A percentile compares a stretch with the other conserved stretches of the same genome.
phyloP scores from a whole-genome alignment of 495 filamentous ascomycete genomes.

The Bacidia rubella region DNA sequence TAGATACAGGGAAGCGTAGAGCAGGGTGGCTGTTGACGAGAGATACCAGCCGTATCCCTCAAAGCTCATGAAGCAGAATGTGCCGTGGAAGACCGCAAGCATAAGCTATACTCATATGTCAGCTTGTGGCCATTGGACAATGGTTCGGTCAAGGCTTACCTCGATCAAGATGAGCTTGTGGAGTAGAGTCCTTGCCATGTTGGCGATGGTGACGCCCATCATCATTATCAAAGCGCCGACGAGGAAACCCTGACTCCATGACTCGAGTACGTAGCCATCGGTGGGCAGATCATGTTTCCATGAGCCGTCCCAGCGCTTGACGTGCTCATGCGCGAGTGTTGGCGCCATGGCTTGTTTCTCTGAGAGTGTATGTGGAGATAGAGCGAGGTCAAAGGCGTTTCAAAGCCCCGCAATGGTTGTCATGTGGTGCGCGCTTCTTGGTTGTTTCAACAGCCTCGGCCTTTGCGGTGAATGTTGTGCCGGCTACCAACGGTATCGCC shows the following conservation, averaged over 20 bases:
- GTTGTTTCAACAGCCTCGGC: no score
- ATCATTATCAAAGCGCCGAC: constrained; percentile 33
- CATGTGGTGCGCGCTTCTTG: no score
- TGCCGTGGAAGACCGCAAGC: constrained; percentile 26
- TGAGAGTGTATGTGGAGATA: no score
- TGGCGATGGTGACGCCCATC: constrained; percentile 29
- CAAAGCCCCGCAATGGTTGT: not conserved
- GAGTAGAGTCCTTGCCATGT: constrained; percentile 31
- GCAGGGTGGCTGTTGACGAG: constrained; percentile 30
- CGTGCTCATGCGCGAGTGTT: not conserved
- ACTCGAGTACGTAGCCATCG: constrained; percentile 32
- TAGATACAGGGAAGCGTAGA: constrained; percentile 32
- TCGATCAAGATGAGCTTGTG: constrained; percentile 27
- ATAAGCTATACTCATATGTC: constrained; percentile 11
- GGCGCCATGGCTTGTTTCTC: no score
- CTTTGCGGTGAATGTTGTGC: no score
- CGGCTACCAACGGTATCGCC: no score
- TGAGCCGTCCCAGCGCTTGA: not conserved
- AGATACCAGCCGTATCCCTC: constrained; percentile 36
- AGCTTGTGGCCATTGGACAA: not conserved
- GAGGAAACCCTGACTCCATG: constrained; percentile 37
- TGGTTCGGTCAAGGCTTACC: constrained; percentile 3
- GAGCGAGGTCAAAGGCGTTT: no score
- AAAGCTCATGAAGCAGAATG: constrained; percentile 31
- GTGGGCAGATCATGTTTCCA: not conserved